These are phyloP conservation scores for Abrus precatorius DNA, from an alignment of 306 rosid species.

Conservation along the genomic window DNA sequence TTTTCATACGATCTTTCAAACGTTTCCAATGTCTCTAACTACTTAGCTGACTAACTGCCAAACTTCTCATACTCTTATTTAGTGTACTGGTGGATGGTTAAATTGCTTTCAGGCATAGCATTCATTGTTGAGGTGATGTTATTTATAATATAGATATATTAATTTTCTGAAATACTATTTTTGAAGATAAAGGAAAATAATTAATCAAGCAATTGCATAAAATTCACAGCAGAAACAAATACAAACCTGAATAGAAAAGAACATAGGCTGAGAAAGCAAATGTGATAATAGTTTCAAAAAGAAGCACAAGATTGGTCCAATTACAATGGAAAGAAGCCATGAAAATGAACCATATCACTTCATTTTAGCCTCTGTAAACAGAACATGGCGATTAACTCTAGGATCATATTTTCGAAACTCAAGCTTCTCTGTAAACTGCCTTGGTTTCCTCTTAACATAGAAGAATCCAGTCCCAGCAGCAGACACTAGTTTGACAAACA, in stretches of 20 bases:
- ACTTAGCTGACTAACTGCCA: too few relatives aligned
- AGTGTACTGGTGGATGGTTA: not conserved
- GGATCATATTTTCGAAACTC: constrained; percentile 92
- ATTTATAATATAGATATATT: not conserved
- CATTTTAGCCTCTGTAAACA: constrained; percentile 95
- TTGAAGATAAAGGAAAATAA: not conserved
- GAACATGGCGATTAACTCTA: constrained; percentile 87
- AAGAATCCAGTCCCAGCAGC: constrained; percentile 98
- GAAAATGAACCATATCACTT: constrained; percentile 59
- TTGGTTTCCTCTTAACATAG: constrained; percentile 93
- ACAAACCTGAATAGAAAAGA: not conserved
- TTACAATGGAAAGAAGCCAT: constrained; percentile 18
- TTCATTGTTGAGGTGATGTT: not conserved
- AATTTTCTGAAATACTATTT: not conserved
- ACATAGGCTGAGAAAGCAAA: not conserved
- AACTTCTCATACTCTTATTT: not conserved
- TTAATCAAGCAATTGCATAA: constrained; percentile 14
- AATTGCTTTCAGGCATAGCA: not conserved
- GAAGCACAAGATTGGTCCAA: constrained; percentile 9
- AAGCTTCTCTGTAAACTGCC: constrained; percentile 82
- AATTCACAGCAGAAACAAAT: not conserved
- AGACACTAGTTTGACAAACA: constrained; percentile 84
- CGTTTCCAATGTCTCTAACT: too few relatives aligned
- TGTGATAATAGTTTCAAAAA: not conserved
- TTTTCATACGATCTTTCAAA: too few relatives aligned